phyloP scores from a whole-genome alignment of 2,329 filamentous ascomycete genomes.

The Claviceps sp. region DNA sequence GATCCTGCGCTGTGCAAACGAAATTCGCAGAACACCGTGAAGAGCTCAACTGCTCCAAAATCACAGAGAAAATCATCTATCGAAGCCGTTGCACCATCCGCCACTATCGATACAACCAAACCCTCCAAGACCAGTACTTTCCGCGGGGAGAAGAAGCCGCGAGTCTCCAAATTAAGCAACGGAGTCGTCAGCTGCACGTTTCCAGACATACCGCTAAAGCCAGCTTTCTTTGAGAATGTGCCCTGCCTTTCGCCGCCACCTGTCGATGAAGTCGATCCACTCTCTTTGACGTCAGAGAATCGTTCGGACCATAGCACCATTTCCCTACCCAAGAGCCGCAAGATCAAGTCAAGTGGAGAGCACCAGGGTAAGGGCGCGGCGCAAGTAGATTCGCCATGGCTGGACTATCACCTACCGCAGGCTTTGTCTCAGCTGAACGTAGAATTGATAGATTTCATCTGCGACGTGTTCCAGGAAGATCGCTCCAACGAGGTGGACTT shows the following conservation, averaged over 20 bases:
- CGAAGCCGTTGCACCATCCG: slow-evolving; percentile 17
- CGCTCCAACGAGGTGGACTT: slow-evolving; percentile 35
- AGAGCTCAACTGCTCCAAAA: slow-evolving; percentile 14
- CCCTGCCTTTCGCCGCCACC: slow-evolving; percentile 12
- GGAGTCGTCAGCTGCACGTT: slow-evolving; percentile 16
- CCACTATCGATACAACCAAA: slow-evolving; percentile 17
- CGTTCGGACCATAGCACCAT: background rate
- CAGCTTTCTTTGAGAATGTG: slow-evolving; percentile 26
- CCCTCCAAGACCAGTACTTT: slow-evolving; percentile 17
- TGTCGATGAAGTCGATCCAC: slow-evolving; percentile 9
- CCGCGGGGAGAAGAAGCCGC: slow-evolving; percentile 22
- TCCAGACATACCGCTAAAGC: slow-evolving; percentile 22
- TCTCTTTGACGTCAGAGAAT: slow-evolving; percentile 8
- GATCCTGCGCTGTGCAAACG: slow-evolving; percentile 6
- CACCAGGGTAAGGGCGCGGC: slow-evolving; percentile 12
- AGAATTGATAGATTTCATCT: slow-evolving; percentile 45
- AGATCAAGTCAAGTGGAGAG: slow-evolving; percentile 6
- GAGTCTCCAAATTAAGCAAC: slow-evolving; percentile 17
- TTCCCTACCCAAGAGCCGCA: background rate
- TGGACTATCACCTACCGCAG: slow-evolving; percentile 36
- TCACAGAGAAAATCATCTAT: slow-evolving; percentile 16
- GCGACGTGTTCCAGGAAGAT: slow-evolving; percentile 45
- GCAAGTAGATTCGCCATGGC: slow-evolving; percentile 12
- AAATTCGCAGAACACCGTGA: slow-evolving; percentile 11
- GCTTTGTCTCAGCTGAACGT: slow-evolving; percentile 39